Base-by-base conservation (phyloP, 148 eudicot species). In the Cornus florida region DNA sequence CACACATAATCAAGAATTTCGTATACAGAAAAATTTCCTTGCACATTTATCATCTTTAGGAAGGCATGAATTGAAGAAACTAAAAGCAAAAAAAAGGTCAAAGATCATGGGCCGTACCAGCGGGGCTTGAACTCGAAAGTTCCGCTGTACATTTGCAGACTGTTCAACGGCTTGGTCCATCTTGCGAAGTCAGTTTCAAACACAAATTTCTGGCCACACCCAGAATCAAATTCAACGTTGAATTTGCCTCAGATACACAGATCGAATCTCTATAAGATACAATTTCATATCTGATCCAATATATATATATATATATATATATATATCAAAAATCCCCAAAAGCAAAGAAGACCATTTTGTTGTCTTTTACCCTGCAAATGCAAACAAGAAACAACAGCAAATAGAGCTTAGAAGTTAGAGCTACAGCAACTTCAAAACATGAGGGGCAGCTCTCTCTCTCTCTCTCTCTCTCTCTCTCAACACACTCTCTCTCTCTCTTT, bases 111-210 rank as follows among this genome's bases (percentile, higher is more conserved):
- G n/a, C 50, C 89, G 89, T 77, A 92, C 98, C 86, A 94, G 79
- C 24, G 98, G 97, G 83, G 98, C 90, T 86, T 90, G 96, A 81
- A 91, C 86, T 75, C 98, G 89, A 80, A 83, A 87, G 70, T 85
- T 92, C 89, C 96, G 89, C 7, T 82, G 87, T 53, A 76, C 87
- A 90, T 86, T 86, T 22, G 83, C 71, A 56, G 86, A 84, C 43
- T 78, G 72, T 76, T 89, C 88, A 79, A 82, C 83, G 38, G 78
- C 41, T 71, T 77, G 83, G 31, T 88, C 88, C 83, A 86, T 82
- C 81, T 89, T 88, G 82, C 75, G 80, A 33, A 9, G 59, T 41
- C 70, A 24, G 53, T 32, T 75, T 82, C 82, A 86, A 17, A 85
- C 74, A 39, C 73, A 75, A 75, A 75, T 50, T 70, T 50, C 14